These are phyloP conservation scores for sweet orange (Citrus sinensis) DNA, from an alignment of 345 rosid species.

Conservation along the genomic window DVS_A1.0 CM039163.1:5075501-5076000, in stretches of 20 bases:
- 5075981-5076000: slow-evolving; percentile 9
- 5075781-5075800: slow-evolving; percentile 27
- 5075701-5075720: background rate
- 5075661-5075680: slow-evolving; percentile 19
- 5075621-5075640: slow-evolving; percentile 2
- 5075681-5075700: background rate
- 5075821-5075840: slow-evolving; percentile 35
- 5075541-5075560: background rate
- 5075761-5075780: slow-evolving; percentile 14
- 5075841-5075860: slow-evolving; percentile 24
- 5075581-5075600: slow-evolving; percentile 6
- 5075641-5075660: slow-evolving; percentile 26
- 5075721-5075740: background rate
- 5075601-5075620: too few species aligned
- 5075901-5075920: background rate
- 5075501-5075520: too few species aligned
- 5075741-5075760: background rate
- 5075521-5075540: too few species aligned
- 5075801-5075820: slow-evolving; percentile 25
- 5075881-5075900: background rate
- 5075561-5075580: background rate
- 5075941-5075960: slow-evolving; percentile 1
- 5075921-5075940: background rate
- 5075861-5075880: background rate
- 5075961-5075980: background rate